Conservation (phyloP, 2,329 filamentous ascomycete genomes). For the Myriosclerotinia scirpicola region DNA sequence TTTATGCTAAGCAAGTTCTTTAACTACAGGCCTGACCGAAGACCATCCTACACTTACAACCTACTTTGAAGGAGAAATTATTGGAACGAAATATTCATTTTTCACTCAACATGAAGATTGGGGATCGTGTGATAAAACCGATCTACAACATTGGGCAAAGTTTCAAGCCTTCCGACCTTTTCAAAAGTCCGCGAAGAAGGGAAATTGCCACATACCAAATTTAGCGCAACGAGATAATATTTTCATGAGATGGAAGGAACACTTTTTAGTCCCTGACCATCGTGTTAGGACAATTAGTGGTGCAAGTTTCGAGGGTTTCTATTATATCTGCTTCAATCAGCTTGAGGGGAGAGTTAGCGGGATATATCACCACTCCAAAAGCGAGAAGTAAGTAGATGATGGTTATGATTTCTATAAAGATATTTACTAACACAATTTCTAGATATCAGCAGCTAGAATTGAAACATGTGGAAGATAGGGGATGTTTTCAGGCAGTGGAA, state of each 20-base stretch:
- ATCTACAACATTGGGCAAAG: conserved; percentile 88
- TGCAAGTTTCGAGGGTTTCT: conserved; percentile 97
- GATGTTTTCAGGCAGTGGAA: conserved; percentile 83
- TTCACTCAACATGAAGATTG: conserved; percentile 84
- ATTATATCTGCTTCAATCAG: conserved; percentile 99
- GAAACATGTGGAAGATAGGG: conserved; percentile 80
- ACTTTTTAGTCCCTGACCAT: conserved; percentile 95
- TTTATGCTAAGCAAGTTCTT: conserved; percentile 24
- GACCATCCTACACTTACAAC: conserved; percentile 97
- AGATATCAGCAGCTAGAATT: conserved; percentile 93
- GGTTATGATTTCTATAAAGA: neutral
- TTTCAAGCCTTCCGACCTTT: conserved; percentile 85
- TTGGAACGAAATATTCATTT: conserved; percentile 93
- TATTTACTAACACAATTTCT: conserved; percentile 29
- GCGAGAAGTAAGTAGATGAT: conserved; percentile 76
- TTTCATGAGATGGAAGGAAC: conserved; percentile 99
- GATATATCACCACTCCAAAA: conserved; percentile 97
- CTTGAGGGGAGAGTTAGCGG: conserved; percentile 80
- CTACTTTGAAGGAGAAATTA: conserved; percentile 98
- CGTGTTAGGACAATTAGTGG: conserved; percentile 86
- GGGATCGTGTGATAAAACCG: conserved; percentile 89
- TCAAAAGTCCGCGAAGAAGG: conserved; percentile 56
- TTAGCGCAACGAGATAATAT: conserved; percentile 80
- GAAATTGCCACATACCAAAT: conserved; percentile 63
- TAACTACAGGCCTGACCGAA: conserved; percentile 77